Evolutionary conservation across 768 basidiomycete genomes (phyloP).

Genomic region (Termitomyces bulborhizus): DNA sequence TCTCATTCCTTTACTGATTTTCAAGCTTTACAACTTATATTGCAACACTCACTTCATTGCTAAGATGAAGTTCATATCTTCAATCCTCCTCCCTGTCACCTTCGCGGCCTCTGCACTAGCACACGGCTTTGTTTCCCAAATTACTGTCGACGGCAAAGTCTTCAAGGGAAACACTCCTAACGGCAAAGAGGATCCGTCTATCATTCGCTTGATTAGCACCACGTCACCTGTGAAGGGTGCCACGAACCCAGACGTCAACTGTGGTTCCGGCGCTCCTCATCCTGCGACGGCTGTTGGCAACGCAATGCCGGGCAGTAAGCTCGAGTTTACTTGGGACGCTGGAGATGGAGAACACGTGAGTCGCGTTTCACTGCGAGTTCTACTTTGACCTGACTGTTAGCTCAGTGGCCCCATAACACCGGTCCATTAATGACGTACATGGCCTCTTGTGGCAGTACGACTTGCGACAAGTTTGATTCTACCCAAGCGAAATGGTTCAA

Average conservation of each 20-base stretch:
- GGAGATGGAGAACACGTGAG: conserved; percentile 20
- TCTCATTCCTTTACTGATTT: conserved; percentile 1
- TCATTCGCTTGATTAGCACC: conserved; percentile 34
- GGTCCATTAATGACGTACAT: conserved; percentile 76
- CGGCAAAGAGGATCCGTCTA: conserved; percentile 19
- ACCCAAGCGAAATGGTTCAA: conserved; percentile 69
- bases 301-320: conserved; percentile 25
- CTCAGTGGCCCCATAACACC: conserved; percentile 45
- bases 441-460: conserved; percentile 49
- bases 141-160: conserved; percentile 33
- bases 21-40: background rate
- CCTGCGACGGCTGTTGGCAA: conserved; percentile 42
- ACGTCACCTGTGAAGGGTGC: conserved; percentile 47
- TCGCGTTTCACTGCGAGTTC: background rate
- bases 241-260: conserved; percentile 50
- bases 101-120: conserved; percentile 32
- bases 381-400: background rate
- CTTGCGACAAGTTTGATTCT: conserved; percentile 57
- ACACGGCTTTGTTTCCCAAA: conserved; percentile 35
- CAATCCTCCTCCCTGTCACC: conserved; percentile 27
- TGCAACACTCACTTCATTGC: background rate
- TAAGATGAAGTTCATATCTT: conserved; percentile 18
- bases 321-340: conserved; percentile 2
- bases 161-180: conserved; percentile 30
- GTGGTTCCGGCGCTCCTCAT: conserved; percentile 45